Conservation (phyloP, 768 basidiomycete genomes). For the Suillus brevipes region DNA sequence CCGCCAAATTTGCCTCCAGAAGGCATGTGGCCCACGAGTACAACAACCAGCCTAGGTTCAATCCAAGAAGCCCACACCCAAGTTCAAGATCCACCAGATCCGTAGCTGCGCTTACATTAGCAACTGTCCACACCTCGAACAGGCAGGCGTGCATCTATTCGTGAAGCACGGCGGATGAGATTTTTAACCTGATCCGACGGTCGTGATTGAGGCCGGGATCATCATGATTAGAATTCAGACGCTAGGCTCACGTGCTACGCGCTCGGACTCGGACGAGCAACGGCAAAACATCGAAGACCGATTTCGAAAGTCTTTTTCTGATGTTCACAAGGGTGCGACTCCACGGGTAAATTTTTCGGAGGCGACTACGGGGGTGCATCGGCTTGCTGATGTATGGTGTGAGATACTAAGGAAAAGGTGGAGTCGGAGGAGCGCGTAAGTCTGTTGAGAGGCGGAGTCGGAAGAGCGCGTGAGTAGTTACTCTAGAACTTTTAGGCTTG, state of each 20-base stretch:
- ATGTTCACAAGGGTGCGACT: not conserved
- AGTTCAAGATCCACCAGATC: not conserved
- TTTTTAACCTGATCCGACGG: not conserved
- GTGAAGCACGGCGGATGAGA: not conserved
- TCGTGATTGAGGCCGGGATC: not conserved
- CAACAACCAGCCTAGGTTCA: not conserved
- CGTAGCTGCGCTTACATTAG: not conserved
- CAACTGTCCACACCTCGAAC: not conserved
- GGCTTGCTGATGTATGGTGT: not conserved
- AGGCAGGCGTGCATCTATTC: not conserved
- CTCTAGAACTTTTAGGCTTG: no score
- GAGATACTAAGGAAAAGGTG: not conserved
- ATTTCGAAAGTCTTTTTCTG: not conserved
- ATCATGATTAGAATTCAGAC: not conserved
- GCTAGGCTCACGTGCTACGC: not conserved
- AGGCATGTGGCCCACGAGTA: not conserved
- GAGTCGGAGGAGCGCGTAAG: no score
- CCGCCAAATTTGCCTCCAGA: not conserved
- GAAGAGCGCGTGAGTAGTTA: no score
- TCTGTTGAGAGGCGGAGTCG: no score
- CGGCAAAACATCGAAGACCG: not conserved
- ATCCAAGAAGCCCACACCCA: not conserved
- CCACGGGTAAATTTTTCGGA: not conserved
- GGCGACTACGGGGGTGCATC: not conserved
- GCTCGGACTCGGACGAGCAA: not conserved